Evolutionary conservation across 2,329 filamentous ascomycete species (phyloP).

Genomic region (Pseudogymnoascus verrucosus): DNA sequence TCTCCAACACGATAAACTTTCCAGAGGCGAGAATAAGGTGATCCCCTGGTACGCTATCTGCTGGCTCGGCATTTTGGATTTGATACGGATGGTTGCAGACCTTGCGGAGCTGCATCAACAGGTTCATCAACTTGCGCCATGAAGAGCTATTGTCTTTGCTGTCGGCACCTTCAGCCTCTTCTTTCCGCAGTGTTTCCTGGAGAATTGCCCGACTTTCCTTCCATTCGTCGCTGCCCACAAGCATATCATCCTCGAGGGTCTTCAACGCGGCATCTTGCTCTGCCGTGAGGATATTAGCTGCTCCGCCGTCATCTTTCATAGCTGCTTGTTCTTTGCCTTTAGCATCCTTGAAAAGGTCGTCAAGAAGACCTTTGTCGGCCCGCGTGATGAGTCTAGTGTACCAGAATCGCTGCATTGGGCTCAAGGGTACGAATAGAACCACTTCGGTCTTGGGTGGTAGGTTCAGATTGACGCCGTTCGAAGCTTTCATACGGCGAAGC

Average conservation of each 20-base stretch:
- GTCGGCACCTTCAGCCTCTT: slow-evolving; percentile 15
- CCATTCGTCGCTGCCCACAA: slow-evolving; percentile 34
- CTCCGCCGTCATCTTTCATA: slow-evolving; percentile 17
- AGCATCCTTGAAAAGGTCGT: slow-evolving; percentile 42
- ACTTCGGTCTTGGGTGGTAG: slow-evolving; percentile 50
- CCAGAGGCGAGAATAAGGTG: slow-evolving; percentile 85
- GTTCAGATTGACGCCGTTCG: slow-evolving; percentile 43
- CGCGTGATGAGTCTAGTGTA: slow-evolving; percentile 50
- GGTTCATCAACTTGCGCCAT: slow-evolving; percentile 67
- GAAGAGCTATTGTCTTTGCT: slow-evolving; percentile 25
- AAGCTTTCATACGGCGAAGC: slow-evolving; percentile 50
- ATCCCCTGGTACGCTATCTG: slow-evolving; percentile 57
- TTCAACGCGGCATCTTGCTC: slow-evolving; percentile 28
- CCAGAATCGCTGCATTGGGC: slow-evolving; percentile 50
- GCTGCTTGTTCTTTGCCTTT: slow-evolving; percentile 36
- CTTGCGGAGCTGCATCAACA: slow-evolving; percentile 88
- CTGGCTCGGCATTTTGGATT: slow-evolving; percentile 23
- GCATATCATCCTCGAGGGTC: slow-evolving; percentile 25
- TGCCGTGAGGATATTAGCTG: slow-evolving; percentile 31
- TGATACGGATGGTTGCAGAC: slow-evolving; percentile 80
- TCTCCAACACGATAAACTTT: slow-evolving; percentile 74
- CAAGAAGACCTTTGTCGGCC: slow-evolving; percentile 40
- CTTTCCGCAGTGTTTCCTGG: slow-evolving; percentile 32
- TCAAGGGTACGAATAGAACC: slow-evolving; percentile 48
- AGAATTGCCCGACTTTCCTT: slow-evolving; percentile 37